Percentiles rank a stretch among this genome's conserved stretches.
These are phyloP conservation scores for Kazachstania kunashirensis DNA, from an alignment of 805 yeast species.

Conservation along the genomic window DNA sequence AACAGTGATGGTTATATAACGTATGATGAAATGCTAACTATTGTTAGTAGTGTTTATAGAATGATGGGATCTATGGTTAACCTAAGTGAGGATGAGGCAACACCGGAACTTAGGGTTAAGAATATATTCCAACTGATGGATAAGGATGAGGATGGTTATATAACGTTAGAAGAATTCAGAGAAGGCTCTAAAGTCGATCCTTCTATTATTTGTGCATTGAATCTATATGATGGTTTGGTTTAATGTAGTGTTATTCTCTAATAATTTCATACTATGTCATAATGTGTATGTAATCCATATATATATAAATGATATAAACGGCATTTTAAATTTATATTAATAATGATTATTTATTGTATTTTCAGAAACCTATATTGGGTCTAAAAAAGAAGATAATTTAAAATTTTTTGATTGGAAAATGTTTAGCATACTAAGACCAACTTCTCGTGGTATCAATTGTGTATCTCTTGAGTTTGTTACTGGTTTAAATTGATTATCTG, in stretches of 20 bases:
- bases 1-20: slow-evolving; percentile 68
- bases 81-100: slow-evolving; percentile 77
- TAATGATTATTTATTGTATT: neutral
- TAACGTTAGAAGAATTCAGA: slow-evolving; percentile 76
- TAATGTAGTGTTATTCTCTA: no score
- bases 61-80: slow-evolving; percentile 95
- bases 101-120: slow-evolving; percentile 79
- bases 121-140: slow-evolving; percentile 72
- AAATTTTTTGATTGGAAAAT: slow-evolving; percentile 26
- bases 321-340: neutral
- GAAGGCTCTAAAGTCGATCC: slow-evolving; percentile 74
- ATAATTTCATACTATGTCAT: no score
- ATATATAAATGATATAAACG: no score
- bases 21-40: slow-evolving; percentile 68
- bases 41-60: slow-evolving; percentile 76
- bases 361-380: slow-evolving; percentile 2
- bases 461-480: slow-evolving; percentile 55
- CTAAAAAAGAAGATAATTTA: slow-evolving; percentile 14
- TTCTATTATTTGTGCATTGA: slow-evolving; percentile 63
- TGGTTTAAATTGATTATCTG: slow-evolving; percentile 39
- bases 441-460: slow-evolving; percentile 43
- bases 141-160: slow-evolving; percentile 56
- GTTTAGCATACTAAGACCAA: slow-evolving; percentile 40
- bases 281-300: no score
- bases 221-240: slow-evolving; percentile 72